These are phyloP conservation scores for Asparagopsis taxiformis DNA, from an alignment of 31 red algal genomes.

Conservation along the genomic window DNA sequence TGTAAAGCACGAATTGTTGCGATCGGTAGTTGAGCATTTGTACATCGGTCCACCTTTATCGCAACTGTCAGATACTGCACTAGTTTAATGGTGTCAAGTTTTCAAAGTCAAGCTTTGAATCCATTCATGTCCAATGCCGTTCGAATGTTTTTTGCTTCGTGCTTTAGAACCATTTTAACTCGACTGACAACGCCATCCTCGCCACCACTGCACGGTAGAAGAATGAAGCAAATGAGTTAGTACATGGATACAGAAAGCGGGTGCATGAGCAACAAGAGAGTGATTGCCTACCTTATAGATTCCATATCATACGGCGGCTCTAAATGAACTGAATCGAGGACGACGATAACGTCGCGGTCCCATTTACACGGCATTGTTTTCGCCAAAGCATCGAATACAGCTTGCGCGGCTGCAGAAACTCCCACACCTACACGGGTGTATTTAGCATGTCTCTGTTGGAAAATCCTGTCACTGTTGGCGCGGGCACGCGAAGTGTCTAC, in stretches of 20 bases:
- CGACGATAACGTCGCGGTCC: slow-evolving; percentile 60
- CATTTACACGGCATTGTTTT: slow-evolving; percentile 75
- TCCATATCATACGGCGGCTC: slow-evolving; percentile 42
- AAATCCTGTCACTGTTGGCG: slow-evolving; percentile 27
- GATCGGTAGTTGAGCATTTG: too few species aligned
- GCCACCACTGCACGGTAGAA: slow-evolving; percentile 3
- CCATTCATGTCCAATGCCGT: slow-evolving; percentile 41
- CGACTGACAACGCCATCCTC: slow-evolving; percentile 18
- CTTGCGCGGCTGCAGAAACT: slow-evolving; percentile 46
- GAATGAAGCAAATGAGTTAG: neutral
- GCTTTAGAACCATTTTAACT: slow-evolving; percentile 44
- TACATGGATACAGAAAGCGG: too few species aligned
- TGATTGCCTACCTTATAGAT: slow-evolving; percentile 21
- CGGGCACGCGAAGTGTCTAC: slow-evolving; percentile 16
- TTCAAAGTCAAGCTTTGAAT: slow-evolving; percentile 16
- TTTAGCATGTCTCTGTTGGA: slow-evolving; percentile 21
- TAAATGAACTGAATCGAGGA: slow-evolving; percentile 67
- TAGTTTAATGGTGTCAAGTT: neutral
- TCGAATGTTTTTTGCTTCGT: slow-evolving; percentile 32
- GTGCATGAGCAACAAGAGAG: neutral
- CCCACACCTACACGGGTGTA: slow-evolving; percentile 34
- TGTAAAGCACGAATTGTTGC: neutral
- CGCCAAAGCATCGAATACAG: slow-evolving; percentile 64
- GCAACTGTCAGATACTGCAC: too few species aligned
- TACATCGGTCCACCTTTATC: neutral